Evolutionary conservation across 306 rosid genomes (phyloP).

Genomic region (Abrus precatorius): DNA sequence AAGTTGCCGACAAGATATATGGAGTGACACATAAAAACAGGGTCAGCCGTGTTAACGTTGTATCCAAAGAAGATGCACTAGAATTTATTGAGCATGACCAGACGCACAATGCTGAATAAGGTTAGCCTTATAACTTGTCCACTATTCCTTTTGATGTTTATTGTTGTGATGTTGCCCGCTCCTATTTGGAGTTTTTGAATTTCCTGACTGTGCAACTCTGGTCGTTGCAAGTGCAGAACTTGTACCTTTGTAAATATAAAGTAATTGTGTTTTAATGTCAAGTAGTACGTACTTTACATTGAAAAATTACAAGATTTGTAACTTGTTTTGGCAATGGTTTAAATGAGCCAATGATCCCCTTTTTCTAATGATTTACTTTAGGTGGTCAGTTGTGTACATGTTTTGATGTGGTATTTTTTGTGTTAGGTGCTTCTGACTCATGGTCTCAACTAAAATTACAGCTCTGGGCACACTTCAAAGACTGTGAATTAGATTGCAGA

Average conservation of each 20-base stretch:
- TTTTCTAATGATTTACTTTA: neutral
- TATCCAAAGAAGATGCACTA: constrained; percentile 77
- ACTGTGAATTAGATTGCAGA: constrained; percentile 12
- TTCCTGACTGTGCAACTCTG: neutral
- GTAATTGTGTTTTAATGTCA: neutral
- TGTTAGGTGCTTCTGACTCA: constrained; percentile 29
- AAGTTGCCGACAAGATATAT: constrained; percentile 92
- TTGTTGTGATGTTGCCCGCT: neutral
- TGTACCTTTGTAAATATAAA: neutral
- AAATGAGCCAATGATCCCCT: neutral
- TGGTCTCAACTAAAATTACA: constrained; percentile 2
- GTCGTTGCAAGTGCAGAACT: neutral
- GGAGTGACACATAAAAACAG: constrained; percentile 90
- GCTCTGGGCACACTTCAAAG: constrained; percentile 3
- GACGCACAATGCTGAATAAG: constrained; percentile 85
- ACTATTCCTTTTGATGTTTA: constrained; percentile 3
- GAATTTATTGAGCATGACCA: constrained; percentile 93
- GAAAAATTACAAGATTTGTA: neutral
- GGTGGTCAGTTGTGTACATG: neutral
- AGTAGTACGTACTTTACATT: neutral
- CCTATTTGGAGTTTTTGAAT: neutral
- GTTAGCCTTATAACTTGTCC: constrained; percentile 38
- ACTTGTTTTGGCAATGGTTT: neutral
- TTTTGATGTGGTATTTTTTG: constrained; percentile 13
- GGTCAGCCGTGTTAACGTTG: constrained; percentile 89